Base-by-base conservation (phyloP, 2,329 filamentous ascomycete species). In the Colletotrichum cordylinicola region DNA sequence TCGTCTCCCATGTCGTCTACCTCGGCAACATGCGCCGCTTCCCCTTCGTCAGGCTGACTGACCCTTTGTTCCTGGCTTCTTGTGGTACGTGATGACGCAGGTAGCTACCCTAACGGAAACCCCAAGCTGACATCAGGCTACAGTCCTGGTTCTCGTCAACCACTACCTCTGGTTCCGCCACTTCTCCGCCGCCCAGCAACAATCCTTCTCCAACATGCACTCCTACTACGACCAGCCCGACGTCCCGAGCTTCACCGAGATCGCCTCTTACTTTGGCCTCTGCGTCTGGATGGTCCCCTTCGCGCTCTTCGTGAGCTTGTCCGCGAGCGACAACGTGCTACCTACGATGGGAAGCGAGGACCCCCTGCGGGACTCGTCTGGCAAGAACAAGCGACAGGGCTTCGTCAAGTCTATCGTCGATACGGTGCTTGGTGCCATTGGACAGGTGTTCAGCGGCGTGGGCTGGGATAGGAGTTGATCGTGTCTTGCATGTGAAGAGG, bases 211-310 rank as follows among this genome's bases (percentile, higher is more conserved):
- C 72, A 88, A 90, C 80, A 84, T 87, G 84, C 87, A 89, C 5
- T 90, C 91, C 70, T 89, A 91, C 82, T 93, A 94, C 82, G 91
- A 95, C 78, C 87, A 89, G 74, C 86, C 88, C 71, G 85, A 92
- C 68, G 83, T 95, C 60, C 97, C 97, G 0, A 93, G 91, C 48
- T 99, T 99, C 84, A 96, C 95, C 21, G 95, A 98, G 86, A 97
- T 98, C 60, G 96, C 97, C 0, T 96, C 95, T 0, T 99, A 97
- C 85, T 99, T 99, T 82, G 97, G 97, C 1, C 88, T 99, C 3
- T 98, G 96, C 81, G 96, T 99, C 0, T 99, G 97, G 97, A 90
- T 99, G 2, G 95, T 98, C 1, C 97, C 97, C 0, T 99, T 99
- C 82, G 93, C 96, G 18, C 89, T 99, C 16, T 99, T 99, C 82